phyloP scores from a whole-genome alignment of 495 filamentous ascomycete genomes.

The Copromyces sp. region DNA sequence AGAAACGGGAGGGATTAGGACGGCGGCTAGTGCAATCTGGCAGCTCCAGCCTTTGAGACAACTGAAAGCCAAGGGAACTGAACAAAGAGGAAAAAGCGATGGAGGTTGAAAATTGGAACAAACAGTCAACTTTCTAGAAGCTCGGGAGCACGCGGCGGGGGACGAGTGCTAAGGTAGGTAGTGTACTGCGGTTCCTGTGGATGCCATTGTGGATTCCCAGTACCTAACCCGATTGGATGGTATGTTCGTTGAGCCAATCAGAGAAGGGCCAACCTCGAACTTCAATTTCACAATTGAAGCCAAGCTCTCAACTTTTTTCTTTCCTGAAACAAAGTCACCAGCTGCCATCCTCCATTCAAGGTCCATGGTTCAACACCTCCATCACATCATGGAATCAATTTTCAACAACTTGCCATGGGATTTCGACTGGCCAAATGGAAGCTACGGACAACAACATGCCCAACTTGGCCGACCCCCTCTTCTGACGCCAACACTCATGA shows the following conservation, averaged over 20 bases:
- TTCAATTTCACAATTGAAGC: neutral
- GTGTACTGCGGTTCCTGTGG: neutral
- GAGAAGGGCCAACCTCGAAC: neutral
- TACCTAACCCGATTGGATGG: too few species aligned
- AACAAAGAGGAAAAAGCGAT: neutral
- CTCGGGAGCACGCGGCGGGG: neutral
- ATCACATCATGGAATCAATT: neutral
- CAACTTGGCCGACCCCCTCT: neutral
- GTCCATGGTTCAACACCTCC: neutral
- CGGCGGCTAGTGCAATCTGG: neutral
- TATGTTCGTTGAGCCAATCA: neutral
- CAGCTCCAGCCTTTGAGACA: neutral
- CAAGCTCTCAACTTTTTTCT: neutral
- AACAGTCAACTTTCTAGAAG: neutral
- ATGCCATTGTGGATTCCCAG: neutral
- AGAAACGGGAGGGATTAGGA: neutral
- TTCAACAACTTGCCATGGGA: neutral
- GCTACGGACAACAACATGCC: neutral
- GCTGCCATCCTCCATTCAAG: neutral
- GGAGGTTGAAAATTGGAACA: neutral
- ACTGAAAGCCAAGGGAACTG: neutral
- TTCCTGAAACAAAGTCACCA: neutral
- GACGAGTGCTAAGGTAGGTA: neutral
- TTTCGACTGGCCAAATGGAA: neutral
- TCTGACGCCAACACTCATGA: neutral